Percentiles rank a stretch among this genome's conserved stretches.
Evolutionary conservation across 768 basidiomycete genomes (phyloP).

Genomic region (Guyanaporus albipodus): DNA sequence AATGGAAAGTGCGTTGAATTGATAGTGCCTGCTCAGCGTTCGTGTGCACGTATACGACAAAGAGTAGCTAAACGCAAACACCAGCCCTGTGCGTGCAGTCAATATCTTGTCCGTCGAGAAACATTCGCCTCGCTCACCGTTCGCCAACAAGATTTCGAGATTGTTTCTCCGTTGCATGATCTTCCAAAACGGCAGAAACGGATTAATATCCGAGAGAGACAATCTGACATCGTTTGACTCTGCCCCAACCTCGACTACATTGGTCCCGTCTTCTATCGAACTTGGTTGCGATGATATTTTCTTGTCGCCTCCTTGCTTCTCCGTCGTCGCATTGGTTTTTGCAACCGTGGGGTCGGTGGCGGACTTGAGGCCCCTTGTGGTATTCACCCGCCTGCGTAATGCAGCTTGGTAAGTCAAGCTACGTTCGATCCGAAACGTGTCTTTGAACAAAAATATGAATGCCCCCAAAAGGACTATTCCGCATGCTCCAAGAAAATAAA

Average conservation of each 20-base stretch:
- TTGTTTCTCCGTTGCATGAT: conserved; percentile 67
- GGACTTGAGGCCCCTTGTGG: conserved; percentile 17
- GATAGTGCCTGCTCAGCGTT: conserved; percentile 60
- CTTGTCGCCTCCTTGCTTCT: conserved; percentile 14
- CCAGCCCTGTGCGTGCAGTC: conserved; percentile 44
- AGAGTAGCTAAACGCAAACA: conserved; percentile 69
- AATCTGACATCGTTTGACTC: conserved; percentile 41
- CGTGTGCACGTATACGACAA: conserved; percentile 72
- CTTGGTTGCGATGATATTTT: conserved; percentile 8
- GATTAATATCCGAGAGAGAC: conserved; percentile 70
- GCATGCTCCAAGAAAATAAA: conserved; percentile 76
- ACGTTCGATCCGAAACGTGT: conserved; percentile 81
- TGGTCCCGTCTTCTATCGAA: conserved; percentile 24
- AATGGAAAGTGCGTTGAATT: conserved; percentile 63
- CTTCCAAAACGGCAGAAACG: conserved; percentile 55
- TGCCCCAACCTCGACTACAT: conserved; percentile 11
- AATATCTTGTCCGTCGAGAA: background rate
- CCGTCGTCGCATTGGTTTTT: conserved; percentile 3
- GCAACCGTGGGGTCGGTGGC: conserved; percentile 20
- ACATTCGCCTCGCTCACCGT: conserved; percentile 12
- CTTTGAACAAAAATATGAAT: conserved; percentile 69
- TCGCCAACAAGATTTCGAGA: conserved; percentile 47
- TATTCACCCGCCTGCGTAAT: conserved; percentile 42
- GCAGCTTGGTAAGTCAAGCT: conserved; percentile 76
- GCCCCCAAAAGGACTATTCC: conserved; percentile 49